Evolutionary conservation across 495 filamentous ascomycete species (phyloP).

Genomic region (Parathielavia appendiculata): DNA sequence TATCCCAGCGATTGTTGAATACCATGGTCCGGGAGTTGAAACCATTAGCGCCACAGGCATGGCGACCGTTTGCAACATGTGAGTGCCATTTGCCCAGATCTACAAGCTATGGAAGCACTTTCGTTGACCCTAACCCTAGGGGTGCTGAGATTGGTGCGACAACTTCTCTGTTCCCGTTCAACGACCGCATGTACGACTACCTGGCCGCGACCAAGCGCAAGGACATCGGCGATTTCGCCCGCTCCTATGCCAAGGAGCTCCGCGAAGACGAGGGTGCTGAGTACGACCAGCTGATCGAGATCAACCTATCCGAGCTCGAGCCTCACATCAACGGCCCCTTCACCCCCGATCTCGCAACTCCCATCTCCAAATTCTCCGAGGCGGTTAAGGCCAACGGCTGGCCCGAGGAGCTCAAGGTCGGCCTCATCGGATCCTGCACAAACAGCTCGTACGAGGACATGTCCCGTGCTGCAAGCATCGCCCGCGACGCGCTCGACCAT

Average conservation of each 20-base stretch:
- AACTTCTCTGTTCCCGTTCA: constrained; percentile 98
- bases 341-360: constrained; percentile 98
- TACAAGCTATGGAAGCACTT: too few relatives aligned
- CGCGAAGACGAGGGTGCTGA: constrained; percentile 87
- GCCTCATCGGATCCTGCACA: constrained; percentile 96
- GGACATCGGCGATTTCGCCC: constrained; percentile 84
- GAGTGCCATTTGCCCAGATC: background rate
- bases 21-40: constrained; percentile 74
- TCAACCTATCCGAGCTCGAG: constrained; percentile 92
- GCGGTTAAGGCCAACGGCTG: constrained; percentile 91
- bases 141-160: constrained; percentile 91
- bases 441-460: constrained; percentile 99
- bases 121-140: too few relatives aligned
- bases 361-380: constrained; percentile 94
- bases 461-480: constrained; percentile 91
- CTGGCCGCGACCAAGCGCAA: constrained; percentile 86
- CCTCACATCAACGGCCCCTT: constrained; percentile 99
- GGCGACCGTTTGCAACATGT: constrained; percentile 16
- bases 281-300: constrained; percentile 94
- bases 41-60: constrained; percentile 58
- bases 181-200: constrained; percentile 96
- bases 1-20: constrained; percentile 74
- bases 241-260: constrained; percentile 78
- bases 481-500: constrained; percentile 87
- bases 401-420: constrained; percentile 97